Base-by-base conservation (phyloP, 371 early-diverging fungal species). In the Syncephalastrum sp. region DNA sequence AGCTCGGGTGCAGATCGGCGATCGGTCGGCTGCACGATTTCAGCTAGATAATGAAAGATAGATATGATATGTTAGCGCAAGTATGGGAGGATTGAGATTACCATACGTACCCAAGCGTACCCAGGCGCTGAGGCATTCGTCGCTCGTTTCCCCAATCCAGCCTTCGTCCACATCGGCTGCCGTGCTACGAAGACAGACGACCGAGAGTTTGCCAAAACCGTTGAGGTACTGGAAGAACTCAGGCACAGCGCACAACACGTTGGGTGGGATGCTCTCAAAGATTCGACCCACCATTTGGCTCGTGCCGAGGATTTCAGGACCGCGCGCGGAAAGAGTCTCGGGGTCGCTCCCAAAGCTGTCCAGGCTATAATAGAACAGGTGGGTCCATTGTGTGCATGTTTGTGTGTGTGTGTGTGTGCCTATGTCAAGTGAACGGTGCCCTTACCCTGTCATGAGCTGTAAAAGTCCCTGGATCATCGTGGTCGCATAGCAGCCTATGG, bases 61-160 rank as follows among this genome's bases (percentile, higher is more conserved):
- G 15, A 24, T 17, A 33, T 6, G 12, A 1, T 2, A 29, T 7
- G 29, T 6, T 29, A 3, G 7, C 7, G 29, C 6, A 19, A 29
- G 12, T 50, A 3, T 1, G 16, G 16, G n/a, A 21, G 25, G 6
- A 19, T 1, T 42, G 15, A 1, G 4, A n/a, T 17, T 24, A 14
- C 19, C 42, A 16, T 43, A 23, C 42, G 38, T 50, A 58, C 52
- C 72, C 48, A 91, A 64, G 21, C 71, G 76, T 0, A 88, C 84
- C 91, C 91, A 91, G 0, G 85, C 82, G 27, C 79, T 81, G 10
- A 91, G 68, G 24, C 87, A 80, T 50, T 88, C 85, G 50, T 91
- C 90, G 54, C 84, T 81, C 0, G 89, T 84, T 27, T 88, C 91
- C 50, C 81, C 75, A 48, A 81, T 74, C 75, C 87, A 85, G 14